These are phyloP conservation scores for Xanthoconium purpureum DNA, from an alignment of 768 basidiomycete genomes.

Conservation along the genomic window DNA sequence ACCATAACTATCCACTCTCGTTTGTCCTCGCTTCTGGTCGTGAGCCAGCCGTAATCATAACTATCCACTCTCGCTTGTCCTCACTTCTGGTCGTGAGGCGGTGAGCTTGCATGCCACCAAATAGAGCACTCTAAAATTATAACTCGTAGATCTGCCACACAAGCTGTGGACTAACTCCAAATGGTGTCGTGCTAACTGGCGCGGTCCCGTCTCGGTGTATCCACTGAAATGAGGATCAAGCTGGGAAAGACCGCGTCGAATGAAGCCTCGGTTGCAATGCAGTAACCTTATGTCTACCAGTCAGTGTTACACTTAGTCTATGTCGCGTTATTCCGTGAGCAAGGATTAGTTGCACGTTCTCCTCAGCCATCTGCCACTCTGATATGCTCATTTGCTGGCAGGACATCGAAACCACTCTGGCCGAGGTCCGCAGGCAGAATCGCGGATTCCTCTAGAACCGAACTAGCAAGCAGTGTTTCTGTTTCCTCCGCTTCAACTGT, in stretches of 20 bases:
- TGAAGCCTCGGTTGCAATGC: background rate
- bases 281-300: background rate
- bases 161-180: background rate
- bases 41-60: no score
- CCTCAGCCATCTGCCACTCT: slow-evolving; percentile 16
- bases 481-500: slow-evolving; percentile 54
- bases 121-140: slow-evolving; percentile 1
- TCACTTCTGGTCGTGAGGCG: slow-evolving; percentile 3
- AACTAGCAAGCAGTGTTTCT: slow-evolving; percentile 43
- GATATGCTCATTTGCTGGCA: slow-evolving; percentile 47
- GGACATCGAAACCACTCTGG: slow-evolving; percentile 80
- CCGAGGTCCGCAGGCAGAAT: slow-evolving; percentile 76
- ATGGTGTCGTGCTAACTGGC: background rate
- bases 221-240: background rate
- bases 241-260: background rate
- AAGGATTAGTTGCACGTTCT: background rate
- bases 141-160: background rate
- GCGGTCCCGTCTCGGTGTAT: slow-evolving; percentile 16
- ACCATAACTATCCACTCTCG: no score
- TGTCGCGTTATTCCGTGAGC: background rate
- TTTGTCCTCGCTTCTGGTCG: no score
- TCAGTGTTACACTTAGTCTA: background rate
- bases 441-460: slow-evolving; percentile 74
- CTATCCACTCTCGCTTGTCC: slow-evolving; percentile 1
- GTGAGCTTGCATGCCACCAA: background rate